A percentile compares a stretch with the other conserved stretches of the same genome.
phyloP scores from a whole-genome alignment of 169 alveolate genomes.

The Cryptosporidium sp. region DNA sequence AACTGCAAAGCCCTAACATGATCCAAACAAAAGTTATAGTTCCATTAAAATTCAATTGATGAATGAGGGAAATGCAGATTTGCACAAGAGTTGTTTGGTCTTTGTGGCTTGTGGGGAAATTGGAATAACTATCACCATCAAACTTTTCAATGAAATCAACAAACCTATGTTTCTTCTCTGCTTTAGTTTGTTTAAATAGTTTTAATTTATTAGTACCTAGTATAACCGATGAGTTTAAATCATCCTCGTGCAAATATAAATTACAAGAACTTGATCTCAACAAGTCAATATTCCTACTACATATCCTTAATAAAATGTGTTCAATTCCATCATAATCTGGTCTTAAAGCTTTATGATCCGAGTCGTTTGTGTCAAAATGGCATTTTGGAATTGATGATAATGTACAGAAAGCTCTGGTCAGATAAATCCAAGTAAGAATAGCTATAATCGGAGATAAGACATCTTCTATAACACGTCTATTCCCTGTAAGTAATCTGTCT shows the following conservation, averaged over 20 bases:
- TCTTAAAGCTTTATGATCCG: not conserved
- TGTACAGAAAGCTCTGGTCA: constrained; percentile 39
- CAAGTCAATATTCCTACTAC: not conserved
- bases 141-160: not conserved
- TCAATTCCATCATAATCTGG: constrained; percentile 64
- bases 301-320: constrained; percentile 11
- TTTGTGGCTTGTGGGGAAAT: constrained; percentile 13
- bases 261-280: constrained; percentile 3
- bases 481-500: constrained; percentile 11
- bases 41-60: not conserved
- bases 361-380: not conserved
- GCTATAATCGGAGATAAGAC: constrained; percentile 26
- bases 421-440: constrained; percentile 42
- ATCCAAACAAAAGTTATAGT: constrained; percentile 30
- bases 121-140: constrained; percentile 1
- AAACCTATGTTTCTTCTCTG: constrained; percentile 5
- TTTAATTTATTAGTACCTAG: constrained; percentile 16
- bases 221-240: constrained; percentile 15
- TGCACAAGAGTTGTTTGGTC: constrained; percentile 49
- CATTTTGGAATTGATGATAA: constrained; percentile 35
- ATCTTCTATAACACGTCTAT: not conserved
- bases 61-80: constrained; percentile 6
- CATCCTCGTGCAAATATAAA: constrained; percentile 36
- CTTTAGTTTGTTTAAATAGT: not conserved
- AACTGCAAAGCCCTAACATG: constrained; percentile 33